Percentiles rank a stretch among this genome's conserved stretches.
phyloP scores from a whole-genome alignment of 108 stramenopile genomes.

The Nannochloropsis gaditana region DNA sequence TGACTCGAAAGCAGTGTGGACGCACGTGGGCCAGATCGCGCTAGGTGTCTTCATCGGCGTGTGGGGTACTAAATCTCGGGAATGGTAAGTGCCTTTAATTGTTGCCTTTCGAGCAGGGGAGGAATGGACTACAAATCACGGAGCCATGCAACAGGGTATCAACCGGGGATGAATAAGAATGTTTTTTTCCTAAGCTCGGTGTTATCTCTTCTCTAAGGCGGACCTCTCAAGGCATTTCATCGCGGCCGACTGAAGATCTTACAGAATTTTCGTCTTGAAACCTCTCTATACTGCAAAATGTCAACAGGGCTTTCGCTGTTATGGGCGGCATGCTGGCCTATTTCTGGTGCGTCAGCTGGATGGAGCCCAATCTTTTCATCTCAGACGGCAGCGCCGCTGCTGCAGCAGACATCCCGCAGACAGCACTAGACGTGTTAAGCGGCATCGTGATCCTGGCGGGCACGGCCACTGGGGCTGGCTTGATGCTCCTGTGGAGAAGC shows the following conservation, averaged over 20 bases:
- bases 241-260: too few relatives aligned
- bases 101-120: too few relatives aligned
- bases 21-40: neutral
- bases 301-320: neutral
- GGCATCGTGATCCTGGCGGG: neutral
- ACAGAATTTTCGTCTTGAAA: too few relatives aligned
- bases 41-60: neutral
- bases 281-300: too few relatives aligned
- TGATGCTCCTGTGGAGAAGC: neutral
- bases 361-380: neutral
- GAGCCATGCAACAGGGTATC: too few relatives aligned
- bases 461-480: neutral
- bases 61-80: neutral
- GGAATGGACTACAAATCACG: too few relatives aligned
- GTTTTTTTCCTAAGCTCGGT: too few relatives aligned
- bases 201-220: too few relatives aligned
- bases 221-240: too few relatives aligned
- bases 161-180: too few relatives aligned
- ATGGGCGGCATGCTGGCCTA: slow-evolving; percentile 5
- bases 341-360: neutral
- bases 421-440: slow-evolving; percentile 16
- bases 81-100: neutral
- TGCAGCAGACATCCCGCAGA: neutral
- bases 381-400: neutral
- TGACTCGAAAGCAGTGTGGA: neutral